Conservation (phyloP, 1,139 yeast species). For the Cylindricascospora bacillispora region DNA sequence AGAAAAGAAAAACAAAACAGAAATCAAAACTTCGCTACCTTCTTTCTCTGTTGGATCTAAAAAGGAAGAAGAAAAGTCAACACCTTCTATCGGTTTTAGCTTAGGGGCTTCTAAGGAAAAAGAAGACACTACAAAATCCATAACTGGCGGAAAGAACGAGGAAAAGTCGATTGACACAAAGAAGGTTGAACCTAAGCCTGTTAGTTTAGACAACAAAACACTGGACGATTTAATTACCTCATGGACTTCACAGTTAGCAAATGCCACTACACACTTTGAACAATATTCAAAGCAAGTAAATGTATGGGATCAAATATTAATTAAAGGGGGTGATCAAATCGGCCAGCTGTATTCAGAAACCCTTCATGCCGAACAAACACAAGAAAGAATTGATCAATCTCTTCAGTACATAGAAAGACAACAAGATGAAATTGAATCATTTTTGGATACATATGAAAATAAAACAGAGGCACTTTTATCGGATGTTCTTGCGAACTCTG, state of each 20-base stretch:
- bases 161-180: constrained; percentile 23
- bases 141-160: too few relatives aligned
- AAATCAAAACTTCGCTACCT: too few relatives aligned
- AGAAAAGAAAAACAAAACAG: too few relatives aligned
- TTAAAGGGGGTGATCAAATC: constrained; percentile 77
- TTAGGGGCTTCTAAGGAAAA: constrained; percentile 13
- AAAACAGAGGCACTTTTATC: constrained; percentile 57
- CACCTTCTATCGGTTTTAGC: constrained; percentile 2
- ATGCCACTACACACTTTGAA: constrained; percentile 62
- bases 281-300: constrained; percentile 65
- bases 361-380: constrained; percentile 72
- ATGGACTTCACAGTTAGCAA: constrained; percentile 81
- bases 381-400: constrained; percentile 76
- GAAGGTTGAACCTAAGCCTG: constrained; percentile 51
- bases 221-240: constrained; percentile 83
- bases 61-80: constrained; percentile 7
- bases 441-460: constrained; percentile 73
- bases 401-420: constrained; percentile 78
- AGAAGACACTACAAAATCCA: constrained; percentile 13
- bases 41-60: too few relatives aligned
- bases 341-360: constrained; percentile 69
- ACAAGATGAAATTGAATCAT: constrained; percentile 77
- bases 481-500: constrained; percentile 29
- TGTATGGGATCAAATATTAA: constrained; percentile 75
- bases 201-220: constrained; percentile 79